phyloP scores from a whole-genome alignment of 1,284 basidiomycete genomes.

The Pisolithus thermaeus region DNA sequence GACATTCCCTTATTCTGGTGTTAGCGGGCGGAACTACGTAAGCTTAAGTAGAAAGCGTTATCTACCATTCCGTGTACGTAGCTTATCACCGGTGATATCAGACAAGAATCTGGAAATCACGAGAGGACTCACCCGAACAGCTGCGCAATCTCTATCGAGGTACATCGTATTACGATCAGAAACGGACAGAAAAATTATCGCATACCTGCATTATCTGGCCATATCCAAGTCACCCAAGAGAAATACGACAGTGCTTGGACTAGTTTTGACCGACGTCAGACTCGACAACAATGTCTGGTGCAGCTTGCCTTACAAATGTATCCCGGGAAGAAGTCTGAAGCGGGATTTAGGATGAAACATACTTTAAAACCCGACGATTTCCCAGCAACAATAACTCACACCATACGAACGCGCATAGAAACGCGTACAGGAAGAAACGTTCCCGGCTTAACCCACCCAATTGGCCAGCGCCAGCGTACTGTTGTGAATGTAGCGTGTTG shows the following conservation, averaged over 20 bases:
- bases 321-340: too few relatives aligned
- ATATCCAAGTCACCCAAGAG: constrained; percentile 33
- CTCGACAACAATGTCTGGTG: too few relatives aligned
- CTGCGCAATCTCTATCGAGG: constrained; percentile 26
- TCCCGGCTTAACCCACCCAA: constrained; percentile 41
- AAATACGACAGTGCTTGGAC: too few relatives aligned
- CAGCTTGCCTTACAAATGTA: too few relatives aligned
- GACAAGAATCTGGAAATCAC: not conserved
- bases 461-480: constrained; percentile 39
- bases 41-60: not conserved
- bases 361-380: too few relatives aligned
- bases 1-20: constrained; percentile 34
- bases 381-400: constrained; percentile 33
- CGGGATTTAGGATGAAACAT: too few relatives aligned
- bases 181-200: not conserved
- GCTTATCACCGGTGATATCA: constrained; percentile 5
- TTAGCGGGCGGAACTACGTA: constrained; percentile 2
- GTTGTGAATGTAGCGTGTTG: constrained; percentile 52
- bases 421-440: constrained; percentile 46
- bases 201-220: constrained; percentile 36
- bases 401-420: constrained; percentile 40
- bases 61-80: constrained; percentile 33
- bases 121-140: constrained; percentile 33
- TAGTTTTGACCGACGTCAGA: too few relatives aligned
- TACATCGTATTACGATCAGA: not conserved